Evolutionary conservation across 1,284 basidiomycete species (phyloP).

Genomic region (Sporisorium graminicola): DNA sequence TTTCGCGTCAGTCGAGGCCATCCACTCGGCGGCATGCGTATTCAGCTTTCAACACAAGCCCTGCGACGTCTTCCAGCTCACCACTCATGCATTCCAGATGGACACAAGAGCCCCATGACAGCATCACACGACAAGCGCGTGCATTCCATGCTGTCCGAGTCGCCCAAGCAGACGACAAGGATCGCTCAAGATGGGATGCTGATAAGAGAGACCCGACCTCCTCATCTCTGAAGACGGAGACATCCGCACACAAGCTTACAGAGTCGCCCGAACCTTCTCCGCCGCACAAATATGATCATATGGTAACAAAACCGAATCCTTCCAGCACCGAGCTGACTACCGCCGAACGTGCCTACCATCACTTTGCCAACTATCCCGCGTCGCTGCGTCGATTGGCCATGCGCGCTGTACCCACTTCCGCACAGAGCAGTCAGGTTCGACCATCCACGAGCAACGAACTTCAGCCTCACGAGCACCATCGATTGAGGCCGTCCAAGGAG

Average conservation of each 20-base stretch:
- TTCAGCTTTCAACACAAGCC: not conserved
- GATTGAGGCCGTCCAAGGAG: constrained; percentile 60
- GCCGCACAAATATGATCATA: not conserved
- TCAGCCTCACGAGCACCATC: constrained; percentile 25
- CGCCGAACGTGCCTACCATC: constrained; percentile 43
- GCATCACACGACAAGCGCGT: constrained; percentile 21
- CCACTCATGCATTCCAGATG: not conserved
- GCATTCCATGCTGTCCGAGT: constrained; percentile 14
- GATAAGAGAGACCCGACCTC: not conserved
- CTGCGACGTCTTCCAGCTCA: not conserved
- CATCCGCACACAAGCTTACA: not conserved
- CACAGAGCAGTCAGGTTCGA: constrained; percentile 4
- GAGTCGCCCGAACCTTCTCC: not conserved
- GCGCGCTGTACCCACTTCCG: constrained; percentile 47
- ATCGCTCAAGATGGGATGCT: not conserved
- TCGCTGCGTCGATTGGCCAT: constrained; percentile 61
- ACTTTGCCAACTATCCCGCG: constrained; percentile 64
- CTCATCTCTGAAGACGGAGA: not conserved
- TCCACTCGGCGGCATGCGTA: not conserved
- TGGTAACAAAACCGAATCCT: not conserved
- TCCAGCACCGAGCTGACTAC: constrained; percentile 31
- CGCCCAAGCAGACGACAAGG: constrained; percentile 4
- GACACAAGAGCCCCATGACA: no score
- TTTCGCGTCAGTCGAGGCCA: constrained; percentile 10
- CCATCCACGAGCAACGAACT: constrained; percentile 15